phyloP scores from a whole-genome alignment of 2,329 filamentous ascomycete genomes.

The Aspergillus chevalieri region DNA sequence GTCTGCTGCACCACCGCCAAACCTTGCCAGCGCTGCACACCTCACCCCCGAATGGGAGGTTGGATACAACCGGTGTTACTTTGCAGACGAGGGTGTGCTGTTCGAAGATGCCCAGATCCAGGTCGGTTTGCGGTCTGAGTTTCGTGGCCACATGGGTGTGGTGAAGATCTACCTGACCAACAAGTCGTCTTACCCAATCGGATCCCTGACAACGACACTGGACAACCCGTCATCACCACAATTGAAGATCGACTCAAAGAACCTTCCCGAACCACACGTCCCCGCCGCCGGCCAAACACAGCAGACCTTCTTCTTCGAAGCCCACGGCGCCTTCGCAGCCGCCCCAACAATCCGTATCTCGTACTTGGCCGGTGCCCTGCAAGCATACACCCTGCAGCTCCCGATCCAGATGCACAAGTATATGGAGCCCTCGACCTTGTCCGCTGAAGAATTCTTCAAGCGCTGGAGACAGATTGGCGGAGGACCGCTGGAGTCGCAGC shows the following conservation, averaged over 20 bases:
- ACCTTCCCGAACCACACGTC: constrained; percentile 77
- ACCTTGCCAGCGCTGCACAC: constrained; percentile 86
- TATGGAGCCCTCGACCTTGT: constrained; percentile 85
- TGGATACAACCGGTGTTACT: constrained; percentile 76
- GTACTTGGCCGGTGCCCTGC: constrained; percentile 87
- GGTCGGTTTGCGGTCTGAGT: constrained; percentile 86
- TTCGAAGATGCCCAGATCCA: constrained; percentile 96
- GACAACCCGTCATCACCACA: constrained; percentile 63
- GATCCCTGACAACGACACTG: constrained; percentile 88
- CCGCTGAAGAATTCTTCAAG: constrained; percentile 94
- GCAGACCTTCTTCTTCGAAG: constrained; percentile 92
- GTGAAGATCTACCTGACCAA: constrained; percentile 95
- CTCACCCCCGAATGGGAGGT: constrained; percentile 90
- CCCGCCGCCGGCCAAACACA: constrained; percentile 70
- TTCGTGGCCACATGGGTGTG: constrained; percentile 89
- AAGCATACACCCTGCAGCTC: constrained; percentile 84
- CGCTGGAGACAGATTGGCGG: constrained; percentile 98
- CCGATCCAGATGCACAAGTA: constrained; percentile 90
- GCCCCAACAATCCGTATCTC: constrained; percentile 85
- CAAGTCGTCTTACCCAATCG: constrained; percentile 77
- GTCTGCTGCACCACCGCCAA: constrained; percentile 56
- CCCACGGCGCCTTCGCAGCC: constrained; percentile 71
- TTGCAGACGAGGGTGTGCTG: constrained; percentile 75
- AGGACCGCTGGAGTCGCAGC: constrained; percentile 77
- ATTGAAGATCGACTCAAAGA: constrained; percentile 81